A percentile compares a stretch with the other conserved stretches of the same genome.
phyloP scores from a whole-genome alignment of 148 eudicot genomes.

The Chenopodium formosanum region DNA sequence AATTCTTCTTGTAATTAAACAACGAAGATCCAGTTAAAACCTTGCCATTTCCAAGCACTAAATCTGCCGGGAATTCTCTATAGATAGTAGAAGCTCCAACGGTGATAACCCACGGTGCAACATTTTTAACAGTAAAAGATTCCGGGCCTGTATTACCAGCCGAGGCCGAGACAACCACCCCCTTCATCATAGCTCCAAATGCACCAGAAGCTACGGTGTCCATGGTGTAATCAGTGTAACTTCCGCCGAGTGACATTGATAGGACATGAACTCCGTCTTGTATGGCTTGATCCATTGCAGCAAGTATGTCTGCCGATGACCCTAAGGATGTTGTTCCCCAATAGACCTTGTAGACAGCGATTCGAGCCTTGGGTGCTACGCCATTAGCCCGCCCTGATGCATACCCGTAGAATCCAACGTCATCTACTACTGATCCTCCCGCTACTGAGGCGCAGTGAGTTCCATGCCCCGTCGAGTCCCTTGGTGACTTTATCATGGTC shows the following conservation, averaged over 20 bases:
- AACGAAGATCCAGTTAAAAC: constrained; percentile 56
- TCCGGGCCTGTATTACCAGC: constrained; percentile 75
- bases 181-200: constrained; percentile 42
- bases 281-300: constrained; percentile 53
- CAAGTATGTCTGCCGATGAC: constrained; percentile 42
- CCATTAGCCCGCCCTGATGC: constrained; percentile 69
- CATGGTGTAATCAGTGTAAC: constrained; percentile 35
- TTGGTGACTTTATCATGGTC: constrained; percentile 49
- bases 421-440: constrained; percentile 45
- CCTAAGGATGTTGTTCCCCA: constrained; percentile 24
- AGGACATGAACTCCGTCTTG: constrained; percentile 50
- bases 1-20: constrained; percentile 27
- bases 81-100: constrained; percentile 71
- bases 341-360: constrained; percentile 66
- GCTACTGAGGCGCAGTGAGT: constrained; percentile 74
- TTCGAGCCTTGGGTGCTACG: constrained; percentile 63
- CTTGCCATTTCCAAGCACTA: constrained; percentile 67
- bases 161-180: constrained; percentile 44
- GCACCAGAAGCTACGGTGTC: constrained; percentile 56
- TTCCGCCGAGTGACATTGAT: constrained; percentile 33
- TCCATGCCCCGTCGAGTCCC: constrained; percentile 72
- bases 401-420: constrained; percentile 48
- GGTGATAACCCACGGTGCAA: constrained; percentile 89
- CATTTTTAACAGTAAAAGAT: constrained; percentile 56
- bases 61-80: constrained; percentile 79